Conservation (phyloP, 352 stramenopile genomes). For the Globisporangium uncinulatum region DNA sequence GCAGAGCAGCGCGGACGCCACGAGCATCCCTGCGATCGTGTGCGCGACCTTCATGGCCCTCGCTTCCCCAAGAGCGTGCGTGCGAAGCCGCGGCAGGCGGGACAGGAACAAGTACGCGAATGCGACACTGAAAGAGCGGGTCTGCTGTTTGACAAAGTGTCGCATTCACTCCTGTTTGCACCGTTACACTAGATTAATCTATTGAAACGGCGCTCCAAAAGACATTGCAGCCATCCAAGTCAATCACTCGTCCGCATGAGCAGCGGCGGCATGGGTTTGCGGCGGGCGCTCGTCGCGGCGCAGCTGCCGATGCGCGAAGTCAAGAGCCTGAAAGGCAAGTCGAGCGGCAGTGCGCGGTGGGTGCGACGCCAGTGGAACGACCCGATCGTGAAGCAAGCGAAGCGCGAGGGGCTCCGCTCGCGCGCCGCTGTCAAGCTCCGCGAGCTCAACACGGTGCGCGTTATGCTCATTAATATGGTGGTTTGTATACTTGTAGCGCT, state of each 20-base stretch:
- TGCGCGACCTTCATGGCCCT: conserved; percentile 28
- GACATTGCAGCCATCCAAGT: too few relatives aligned
- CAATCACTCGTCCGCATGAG: too few relatives aligned
- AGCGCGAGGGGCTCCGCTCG: conserved; percentile 74
- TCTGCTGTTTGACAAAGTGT: too few relatives aligned
- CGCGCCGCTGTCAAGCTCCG: conserved; percentile 79
- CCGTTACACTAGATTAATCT: too few relatives aligned
- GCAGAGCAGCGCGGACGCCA: conserved; percentile 63
- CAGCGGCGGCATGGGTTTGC: conserved; percentile 18
- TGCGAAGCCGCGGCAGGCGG: too few relatives aligned
- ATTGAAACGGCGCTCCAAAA: too few relatives aligned
- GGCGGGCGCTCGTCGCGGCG: conserved; percentile 8
- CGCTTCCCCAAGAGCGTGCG: too few relatives aligned
- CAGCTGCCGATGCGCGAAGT: conserved; percentile 25
- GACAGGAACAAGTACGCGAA: too few relatives aligned
- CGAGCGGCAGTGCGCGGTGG: conserved; percentile 77
- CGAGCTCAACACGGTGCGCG: conserved; percentile 65
- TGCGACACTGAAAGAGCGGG: too few relatives aligned
- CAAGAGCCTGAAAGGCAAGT: conserved; percentile 83
- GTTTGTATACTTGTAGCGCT: conserved; percentile 1
- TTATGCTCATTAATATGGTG: not conserved
- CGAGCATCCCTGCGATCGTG: conserved; percentile 59
- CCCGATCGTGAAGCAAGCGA: conserved; percentile 80
- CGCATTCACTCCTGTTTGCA: too few relatives aligned
- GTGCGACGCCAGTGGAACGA: conserved; percentile 82